phyloP scores from a whole-genome alignment of 129 eudicot genomes.

The Mikania micrantha region DNA sequence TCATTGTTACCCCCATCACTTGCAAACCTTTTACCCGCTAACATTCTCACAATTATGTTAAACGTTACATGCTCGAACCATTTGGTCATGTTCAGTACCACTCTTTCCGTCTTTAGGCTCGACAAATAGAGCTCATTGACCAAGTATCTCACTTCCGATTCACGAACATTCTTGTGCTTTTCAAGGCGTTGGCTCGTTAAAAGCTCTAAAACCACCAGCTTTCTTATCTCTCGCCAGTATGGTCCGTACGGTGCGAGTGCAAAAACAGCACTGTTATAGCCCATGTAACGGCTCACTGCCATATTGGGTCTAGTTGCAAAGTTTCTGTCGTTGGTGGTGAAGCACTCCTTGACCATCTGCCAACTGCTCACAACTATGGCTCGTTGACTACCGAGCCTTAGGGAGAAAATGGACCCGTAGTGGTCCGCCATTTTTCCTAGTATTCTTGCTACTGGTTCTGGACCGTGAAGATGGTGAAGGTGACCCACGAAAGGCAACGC shows the following conservation, averaged over 20 bases:
- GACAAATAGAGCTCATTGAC: conserved; percentile 19
- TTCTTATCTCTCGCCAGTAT: conserved; percentile 54
- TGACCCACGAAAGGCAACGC: conserved; percentile 60
- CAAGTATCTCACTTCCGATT: conserved; percentile 27
- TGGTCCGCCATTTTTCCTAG: conserved; percentile 45
- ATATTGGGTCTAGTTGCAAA: conserved; percentile 48
- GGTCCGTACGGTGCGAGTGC: conserved; percentile 56
- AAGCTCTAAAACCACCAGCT: conserved; percentile 47
- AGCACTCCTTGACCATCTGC: conserved; percentile 46
- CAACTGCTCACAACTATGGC: conserved; percentile 50
- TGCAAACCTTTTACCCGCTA: conserved; percentile 43
- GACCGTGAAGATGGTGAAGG: conserved; percentile 38
- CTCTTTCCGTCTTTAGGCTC: conserved; percentile 3
- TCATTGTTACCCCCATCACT: conserved; percentile 11
- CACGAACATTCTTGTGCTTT: conserved; percentile 35
- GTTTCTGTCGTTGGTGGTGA: conserved; percentile 45
- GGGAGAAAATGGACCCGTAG: conserved; percentile 45
- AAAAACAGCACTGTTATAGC: conserved; percentile 36
- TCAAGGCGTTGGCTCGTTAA: conserved; percentile 38
- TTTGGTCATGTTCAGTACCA: conserved; percentile 25
- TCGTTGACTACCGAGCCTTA: conserved; percentile 42
- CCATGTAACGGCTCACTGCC: conserved; percentile 47
- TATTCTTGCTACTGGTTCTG: conserved; percentile 40
- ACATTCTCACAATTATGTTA: conserved; percentile 31
- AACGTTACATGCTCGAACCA: conserved; percentile 44